Evolutionary conservation across 2,329 filamentous ascomycete species (phyloP), one percentile per base, ranked within the genome.

Genomic region (Thielaviopsis ethacetica): DNA sequence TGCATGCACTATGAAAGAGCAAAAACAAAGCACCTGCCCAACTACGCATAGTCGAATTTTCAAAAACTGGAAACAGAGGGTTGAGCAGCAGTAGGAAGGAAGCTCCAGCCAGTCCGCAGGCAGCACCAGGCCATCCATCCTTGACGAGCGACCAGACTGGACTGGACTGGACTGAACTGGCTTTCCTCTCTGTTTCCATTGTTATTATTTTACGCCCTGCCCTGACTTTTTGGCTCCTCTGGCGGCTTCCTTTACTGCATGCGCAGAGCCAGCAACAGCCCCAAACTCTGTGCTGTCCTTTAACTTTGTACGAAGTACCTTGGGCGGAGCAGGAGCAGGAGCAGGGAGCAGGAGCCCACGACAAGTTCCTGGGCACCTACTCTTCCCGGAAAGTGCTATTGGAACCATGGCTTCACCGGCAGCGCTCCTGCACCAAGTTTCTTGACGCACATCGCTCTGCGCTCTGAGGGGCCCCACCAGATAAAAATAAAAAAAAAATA

Each of bases 1-100:
- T 56, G 30, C 19, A 56, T 47, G 44, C 38, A 44, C 54, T 21
- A 15, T 26, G 22, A 56, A 44, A 44, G n/a, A 44, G 7, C 38
- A n/a, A 44, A 44, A 44, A n/a, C 38, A n/a, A 59, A 60, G 38
- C 59, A 60, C 51, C 55, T 54, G 55, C 51, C 59, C 54, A 60
- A 57, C 55, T 57, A 12, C 26, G 41, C 38, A 57, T 57, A 44
- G 59, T 58, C 17, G 22, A 6, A 34, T 56, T 54, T 26, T 58
- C 21, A 13, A 30, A 30, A 44, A 10, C 15, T 44, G 38, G 38
- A 34, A 34, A 12, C 30, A 34, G 10, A 17, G 38, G 38, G 38
- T 44, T 44, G 15, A 44, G 38, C 2, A n/a, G 38, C 17, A 44
- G 38, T 6, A 44, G 38, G 38, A 44, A 44, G 38, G 38, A 44